phyloP scores from a whole-genome alignment of 139 green algal genomes.

The Volvox africanus region DNA sequence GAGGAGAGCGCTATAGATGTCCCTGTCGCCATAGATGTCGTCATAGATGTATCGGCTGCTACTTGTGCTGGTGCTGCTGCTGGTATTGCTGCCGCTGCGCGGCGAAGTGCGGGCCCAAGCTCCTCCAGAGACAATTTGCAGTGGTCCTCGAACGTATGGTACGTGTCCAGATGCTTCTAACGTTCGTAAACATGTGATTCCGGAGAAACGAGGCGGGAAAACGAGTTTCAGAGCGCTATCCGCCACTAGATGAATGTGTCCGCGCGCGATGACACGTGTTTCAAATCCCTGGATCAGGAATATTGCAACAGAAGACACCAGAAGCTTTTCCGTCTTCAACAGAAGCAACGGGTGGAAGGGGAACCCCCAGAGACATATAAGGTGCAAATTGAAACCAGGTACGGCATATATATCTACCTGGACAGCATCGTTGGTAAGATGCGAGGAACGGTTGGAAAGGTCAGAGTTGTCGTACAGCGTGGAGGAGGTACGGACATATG shows the following conservation, averaged over 20 bases:
- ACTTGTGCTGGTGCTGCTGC: not conserved
- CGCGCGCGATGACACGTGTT: too few relatives aligned
- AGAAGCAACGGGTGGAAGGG: too few relatives aligned
- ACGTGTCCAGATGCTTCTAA: conserved; percentile 65
- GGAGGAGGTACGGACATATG: conserved; percentile 68
- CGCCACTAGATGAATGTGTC: too few relatives aligned
- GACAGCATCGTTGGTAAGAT: conserved; percentile 76
- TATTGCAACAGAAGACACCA: too few relatives aligned
- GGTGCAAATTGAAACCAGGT: too few relatives aligned
- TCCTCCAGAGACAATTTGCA: conserved; percentile 69
- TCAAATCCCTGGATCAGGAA: too few relatives aligned
- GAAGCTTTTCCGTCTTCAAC: too few relatives aligned
- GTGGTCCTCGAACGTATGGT: conserved; percentile 67
- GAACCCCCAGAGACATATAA: too few relatives aligned
- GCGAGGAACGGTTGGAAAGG: conserved; percentile 65
- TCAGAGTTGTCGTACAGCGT: conserved; percentile 62
- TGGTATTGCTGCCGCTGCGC: conserved; percentile 1
- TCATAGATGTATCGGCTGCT: not conserved
- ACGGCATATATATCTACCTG: conserved; percentile 36
- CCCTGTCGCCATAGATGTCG: not conserved
- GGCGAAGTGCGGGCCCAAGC: conserved; percentile 40
- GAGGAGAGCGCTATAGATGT: not conserved
- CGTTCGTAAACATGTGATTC: too few relatives aligned
- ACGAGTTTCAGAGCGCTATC: too few relatives aligned
- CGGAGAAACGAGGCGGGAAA: too few relatives aligned